Evolutionary conservation across 352 stramenopile species (phyloP).

Genomic region (Globisporangium paroecandrum): DNA sequence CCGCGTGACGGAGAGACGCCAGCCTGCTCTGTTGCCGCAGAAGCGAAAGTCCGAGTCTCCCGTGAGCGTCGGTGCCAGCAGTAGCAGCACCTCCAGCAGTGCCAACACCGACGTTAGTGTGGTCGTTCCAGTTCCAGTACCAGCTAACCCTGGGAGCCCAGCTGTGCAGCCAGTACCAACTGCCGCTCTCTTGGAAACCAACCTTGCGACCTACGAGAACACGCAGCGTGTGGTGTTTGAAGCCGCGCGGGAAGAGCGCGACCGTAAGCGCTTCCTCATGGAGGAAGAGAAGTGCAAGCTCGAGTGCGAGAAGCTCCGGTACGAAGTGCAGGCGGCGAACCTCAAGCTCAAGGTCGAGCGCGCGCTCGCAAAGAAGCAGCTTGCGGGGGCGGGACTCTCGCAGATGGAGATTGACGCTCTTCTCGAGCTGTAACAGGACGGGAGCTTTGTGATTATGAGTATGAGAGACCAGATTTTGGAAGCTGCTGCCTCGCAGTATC

Average conservation of each 20-base stretch:
- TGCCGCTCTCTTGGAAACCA: slow-evolving; percentile 9
- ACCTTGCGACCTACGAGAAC: slow-evolving; percentile 30
- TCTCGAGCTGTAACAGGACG: slow-evolving; percentile 1
- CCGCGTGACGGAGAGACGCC: slow-evolving; percentile 5
- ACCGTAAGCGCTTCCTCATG: slow-evolving; percentile 53
- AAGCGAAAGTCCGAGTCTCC: slow-evolving; percentile 8
- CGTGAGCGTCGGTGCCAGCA: not conserved
- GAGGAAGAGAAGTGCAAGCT: slow-evolving; percentile 58
- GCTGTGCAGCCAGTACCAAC: slow-evolving; percentile 11
- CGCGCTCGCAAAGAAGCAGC: slow-evolving; percentile 46
- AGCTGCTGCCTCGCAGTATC: not conserved
- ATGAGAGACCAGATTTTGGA: not conserved
- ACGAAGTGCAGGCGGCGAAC: slow-evolving; percentile 49
- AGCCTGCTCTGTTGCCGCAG: not conserved
- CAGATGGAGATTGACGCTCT: slow-evolving; percentile 33
- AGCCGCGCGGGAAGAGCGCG: slow-evolving; percentile 57
- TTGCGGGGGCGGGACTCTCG: slow-evolving; percentile 46
- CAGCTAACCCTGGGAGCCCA: not conserved
- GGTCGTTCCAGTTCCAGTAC: slow-evolving; percentile 1
- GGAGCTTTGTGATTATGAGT: not conserved
- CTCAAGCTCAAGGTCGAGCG: slow-evolving; percentile 51
- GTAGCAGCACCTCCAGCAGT: not conserved
- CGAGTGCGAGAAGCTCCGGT: slow-evolving; percentile 63
- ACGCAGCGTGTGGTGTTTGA: slow-evolving; percentile 50
- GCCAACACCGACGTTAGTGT: not conserved